phyloP scores from a whole-genome alignment of 768 basidiomycete genomes.

The Coprinopsis strossmayeri region DNA sequence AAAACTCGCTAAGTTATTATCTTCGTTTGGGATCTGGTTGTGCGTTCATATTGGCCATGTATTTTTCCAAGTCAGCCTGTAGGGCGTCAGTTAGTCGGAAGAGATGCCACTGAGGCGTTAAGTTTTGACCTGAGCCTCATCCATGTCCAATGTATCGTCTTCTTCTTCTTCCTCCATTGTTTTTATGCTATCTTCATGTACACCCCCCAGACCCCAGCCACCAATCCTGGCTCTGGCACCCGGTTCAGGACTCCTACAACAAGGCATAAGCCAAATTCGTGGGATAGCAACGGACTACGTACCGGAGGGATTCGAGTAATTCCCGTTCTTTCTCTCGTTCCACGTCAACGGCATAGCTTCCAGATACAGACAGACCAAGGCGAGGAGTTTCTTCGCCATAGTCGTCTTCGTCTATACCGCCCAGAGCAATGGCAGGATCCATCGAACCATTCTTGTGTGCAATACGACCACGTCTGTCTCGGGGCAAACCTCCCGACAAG shows the following conservation, averaged over 20 bases:
- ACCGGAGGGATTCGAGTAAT: slow-evolving; percentile 51
- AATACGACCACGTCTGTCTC: slow-evolving; percentile 75
- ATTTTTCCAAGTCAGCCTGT: slow-evolving; percentile 9
- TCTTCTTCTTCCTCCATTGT: slow-evolving; percentile 56
- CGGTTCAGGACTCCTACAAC: slow-evolving; percentile 45
- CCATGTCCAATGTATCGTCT: slow-evolving; percentile 60
- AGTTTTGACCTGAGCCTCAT: slow-evolving; percentile 52
- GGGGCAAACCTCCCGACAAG: slow-evolving; percentile 63
- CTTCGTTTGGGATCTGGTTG: slow-evolving; percentile 1
- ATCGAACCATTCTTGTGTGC: slow-evolving; percentile 41
- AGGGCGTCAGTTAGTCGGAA: neutral
- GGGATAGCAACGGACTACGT: slow-evolving; percentile 6
- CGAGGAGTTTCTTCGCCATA: slow-evolving; percentile 50
- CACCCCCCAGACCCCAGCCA: slow-evolving; percentile 69
- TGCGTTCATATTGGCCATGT: slow-evolving; percentile 8
- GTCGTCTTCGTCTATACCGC: slow-evolving; percentile 32
- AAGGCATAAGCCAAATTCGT: slow-evolving; percentile 1
- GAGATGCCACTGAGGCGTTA: neutral
- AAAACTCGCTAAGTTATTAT: neutral
- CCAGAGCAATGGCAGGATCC: slow-evolving; percentile 25
- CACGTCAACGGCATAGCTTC: slow-evolving; percentile 27
- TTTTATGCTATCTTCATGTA: slow-evolving; percentile 42
- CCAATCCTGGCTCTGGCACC: slow-evolving; percentile 49
- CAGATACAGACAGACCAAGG: slow-evolving; percentile 22
- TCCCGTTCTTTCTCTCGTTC: slow-evolving; percentile 46